These are phyloP conservation scores for Filosporella fistucella DNA, from an alignment of 495 filamentous ascomycete species.

Conservation along the genomic window DNA sequence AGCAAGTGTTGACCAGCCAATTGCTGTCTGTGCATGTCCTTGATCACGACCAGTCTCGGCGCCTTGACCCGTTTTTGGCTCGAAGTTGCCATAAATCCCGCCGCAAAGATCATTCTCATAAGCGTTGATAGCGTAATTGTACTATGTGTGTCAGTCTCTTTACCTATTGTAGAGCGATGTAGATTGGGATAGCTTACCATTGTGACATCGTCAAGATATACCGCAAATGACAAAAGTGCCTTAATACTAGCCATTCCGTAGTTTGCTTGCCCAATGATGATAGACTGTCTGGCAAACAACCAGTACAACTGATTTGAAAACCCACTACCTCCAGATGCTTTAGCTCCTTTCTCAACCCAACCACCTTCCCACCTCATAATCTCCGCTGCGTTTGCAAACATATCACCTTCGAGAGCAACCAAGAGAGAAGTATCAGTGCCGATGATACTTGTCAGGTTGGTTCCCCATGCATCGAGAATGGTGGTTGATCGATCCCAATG, in stretches of 20 bases:
- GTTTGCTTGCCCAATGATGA: constrained; percentile 32
- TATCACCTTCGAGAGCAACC: constrained; percentile 29
- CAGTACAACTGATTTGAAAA: constrained; percentile 37
- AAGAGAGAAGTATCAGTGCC: constrained; percentile 30
- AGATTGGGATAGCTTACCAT: constrained; percentile 8
- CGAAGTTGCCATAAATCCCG: constrained; percentile 19
- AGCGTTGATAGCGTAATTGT: constrained; percentile 30
- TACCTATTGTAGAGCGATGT: neutral
- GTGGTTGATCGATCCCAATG: constrained; percentile 28
- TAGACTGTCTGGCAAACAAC: constrained; percentile 30
- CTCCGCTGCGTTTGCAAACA: constrained; percentile 34
- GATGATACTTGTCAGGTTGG: constrained; percentile 28
- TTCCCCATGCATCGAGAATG: constrained; percentile 34
- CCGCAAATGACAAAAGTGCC: constrained; percentile 30
- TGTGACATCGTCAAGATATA: constrained; percentile 33
- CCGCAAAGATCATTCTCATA: constrained; percentile 30
- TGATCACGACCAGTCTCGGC: constrained; percentile 26
- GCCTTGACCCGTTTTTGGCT: constrained; percentile 27
- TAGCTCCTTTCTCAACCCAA: constrained; percentile 31
- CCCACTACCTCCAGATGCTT: constrained; percentile 29
- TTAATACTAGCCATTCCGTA: constrained; percentile 32
- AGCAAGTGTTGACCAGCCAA: constrained; percentile 26
- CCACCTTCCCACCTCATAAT: constrained; percentile 36
- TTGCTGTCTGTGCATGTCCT: constrained; percentile 17
- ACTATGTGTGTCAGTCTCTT: constrained; percentile 2